These are phyloP conservation scores for Reticulascus tulasneorum DNA, from an alignment of 2,329 filamentous ascomycete genomes.

Conservation along the genomic window DNA sequence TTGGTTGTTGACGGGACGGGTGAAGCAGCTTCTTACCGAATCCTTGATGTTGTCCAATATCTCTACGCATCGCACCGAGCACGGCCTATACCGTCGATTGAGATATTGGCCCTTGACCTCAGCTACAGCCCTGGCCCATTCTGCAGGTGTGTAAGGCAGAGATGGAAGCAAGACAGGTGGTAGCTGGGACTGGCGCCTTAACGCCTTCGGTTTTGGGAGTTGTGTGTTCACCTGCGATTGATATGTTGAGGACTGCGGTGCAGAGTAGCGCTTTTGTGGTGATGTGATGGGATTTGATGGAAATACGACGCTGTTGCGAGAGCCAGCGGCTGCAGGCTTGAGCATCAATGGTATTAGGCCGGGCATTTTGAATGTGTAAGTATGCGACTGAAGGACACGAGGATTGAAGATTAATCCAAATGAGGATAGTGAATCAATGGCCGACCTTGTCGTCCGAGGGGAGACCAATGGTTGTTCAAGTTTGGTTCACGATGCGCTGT, in stretches of 20 bases:
- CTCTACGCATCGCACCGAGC: conserved; percentile 49
- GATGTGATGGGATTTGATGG: conserved; percentile 7
- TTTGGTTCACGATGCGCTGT: too few relatives aligned
- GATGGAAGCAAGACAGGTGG: conserved; percentile 20
- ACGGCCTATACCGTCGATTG: conserved; percentile 47
- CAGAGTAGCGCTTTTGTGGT: conserved; percentile 1
- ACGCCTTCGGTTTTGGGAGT: conserved; percentile 19
- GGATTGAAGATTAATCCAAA: conserved; percentile 1
- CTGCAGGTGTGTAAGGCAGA: conserved; percentile 39
- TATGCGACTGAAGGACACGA: conserved; percentile 1
- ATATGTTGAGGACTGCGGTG: conserved; percentile 19
- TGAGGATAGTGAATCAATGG: too few relatives aligned
- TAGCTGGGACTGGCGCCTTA: conserved; percentile 16
- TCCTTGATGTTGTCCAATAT: conserved; percentile 46
- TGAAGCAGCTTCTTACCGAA: conserved; percentile 30
- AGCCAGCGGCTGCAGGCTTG: conserved; percentile 14
- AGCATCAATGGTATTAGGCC: conserved; percentile 28
- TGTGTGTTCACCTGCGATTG: conserved; percentile 8
- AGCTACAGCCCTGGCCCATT: conserved; percentile 48
- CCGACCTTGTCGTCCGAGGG: conserved; percentile 12
- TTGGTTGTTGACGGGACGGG: not conserved
- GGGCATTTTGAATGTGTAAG: conserved; percentile 18
- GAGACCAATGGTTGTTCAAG: conserved; percentile 4
- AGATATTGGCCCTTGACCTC: conserved; percentile 53
- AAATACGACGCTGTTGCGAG: conserved; percentile 16